Base-by-base conservation (phyloP, 2,329 filamentous ascomycete species). In the Rutstroemia sp. region DNA sequence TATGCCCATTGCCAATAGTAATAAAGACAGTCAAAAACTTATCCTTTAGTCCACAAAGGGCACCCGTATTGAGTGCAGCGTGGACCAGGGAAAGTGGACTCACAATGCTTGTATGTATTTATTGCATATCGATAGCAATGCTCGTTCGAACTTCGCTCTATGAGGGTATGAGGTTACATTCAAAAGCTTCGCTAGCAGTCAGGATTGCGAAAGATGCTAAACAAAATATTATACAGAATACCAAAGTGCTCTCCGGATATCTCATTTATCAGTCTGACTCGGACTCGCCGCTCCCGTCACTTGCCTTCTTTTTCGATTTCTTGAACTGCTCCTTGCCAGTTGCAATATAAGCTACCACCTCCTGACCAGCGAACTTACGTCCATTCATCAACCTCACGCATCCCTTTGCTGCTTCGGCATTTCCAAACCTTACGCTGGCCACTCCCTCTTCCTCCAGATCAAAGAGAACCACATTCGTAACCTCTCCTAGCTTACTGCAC, bases 391-490 rank as follows among this genome's bases (percentile, higher is more conserved):
- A 69, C 65, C 82, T 69, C 42, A 92, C 82, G 69, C 90, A 96
- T 8, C 81, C 83, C 57, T 76, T 76, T 3, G 92, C 92, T 2
- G 86, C 81, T 57, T 87, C 82, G 4, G 81, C 75, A 40, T 87
- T 83, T 55, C 78, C 76, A 74, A 96, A 99, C 65, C 87, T 85
- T 60, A 99, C 88, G 54, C 85, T 92, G 8, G 92, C 87, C 39
- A 97, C 81, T 17, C 94, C 94, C 0, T 90, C 87, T 4, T 81
- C 74, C 71, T 99, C 95, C 61, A 86, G 78, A 70, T 99, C 94
- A 70, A 88, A 99, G 16, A 99, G 76, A 3, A 94, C 85, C 42
- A 97, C 89, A 67, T 95, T 96, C 34, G 91, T 95, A 38, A 97
- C 89, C 23, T 86, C 79, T 3, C 94, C 94, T 14, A 94, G 76